These are phyloP conservation scores for Candida palmyrensis DNA, from an alignment of 805 yeast species.

Conservation along the genomic window DNA sequence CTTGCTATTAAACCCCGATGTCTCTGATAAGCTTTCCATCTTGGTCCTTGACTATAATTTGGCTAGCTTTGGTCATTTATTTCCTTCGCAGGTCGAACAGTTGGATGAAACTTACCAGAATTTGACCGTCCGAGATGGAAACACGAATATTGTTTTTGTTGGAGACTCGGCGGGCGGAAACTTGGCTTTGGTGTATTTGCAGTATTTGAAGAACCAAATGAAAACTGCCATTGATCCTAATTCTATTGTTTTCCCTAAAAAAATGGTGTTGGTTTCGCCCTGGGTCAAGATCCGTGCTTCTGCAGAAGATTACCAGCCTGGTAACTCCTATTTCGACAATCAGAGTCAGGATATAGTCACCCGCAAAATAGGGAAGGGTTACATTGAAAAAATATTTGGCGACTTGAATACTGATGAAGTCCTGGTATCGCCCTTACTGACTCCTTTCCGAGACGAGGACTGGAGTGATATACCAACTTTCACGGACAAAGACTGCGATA, in stretches of 20 bases:
- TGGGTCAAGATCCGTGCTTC: conserved; percentile 31
- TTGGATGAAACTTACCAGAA: conserved; percentile 21
- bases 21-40: conserved; percentile 13
- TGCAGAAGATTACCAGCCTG: conserved; percentile 17
- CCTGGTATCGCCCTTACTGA: conserved; percentile 21
- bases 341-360: conserved; percentile 14
- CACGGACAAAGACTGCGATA: conserved; percentile 17
- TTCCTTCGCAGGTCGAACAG: conserved; percentile 30
- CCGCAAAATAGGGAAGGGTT: no score
- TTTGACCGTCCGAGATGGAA: conserved; percentile 15
- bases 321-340: conserved; percentile 32
- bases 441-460: conserved; percentile 18
- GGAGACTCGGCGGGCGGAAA: conserved; percentile 44
- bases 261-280: conserved; percentile 27
- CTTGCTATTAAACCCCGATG: conserved; percentile 20
- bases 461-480: conserved; percentile 31
- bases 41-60: conserved; percentile 22
- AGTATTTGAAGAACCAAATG: conserved; percentile 15
- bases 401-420: conserved; percentile 8
- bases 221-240: conserved; percentile 3
- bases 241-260: conserved; percentile 18
- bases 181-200: conserved; percentile 25
- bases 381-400: conserved; percentile 10
- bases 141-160: conserved; percentile 25
- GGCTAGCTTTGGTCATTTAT: conserved; percentile 22